Evolutionary conservation across 2,329 filamentous ascomycete genomes (phyloP), one percentile per base, ranked within the genome.

Genomic region (Cytospora piceae): DNA sequence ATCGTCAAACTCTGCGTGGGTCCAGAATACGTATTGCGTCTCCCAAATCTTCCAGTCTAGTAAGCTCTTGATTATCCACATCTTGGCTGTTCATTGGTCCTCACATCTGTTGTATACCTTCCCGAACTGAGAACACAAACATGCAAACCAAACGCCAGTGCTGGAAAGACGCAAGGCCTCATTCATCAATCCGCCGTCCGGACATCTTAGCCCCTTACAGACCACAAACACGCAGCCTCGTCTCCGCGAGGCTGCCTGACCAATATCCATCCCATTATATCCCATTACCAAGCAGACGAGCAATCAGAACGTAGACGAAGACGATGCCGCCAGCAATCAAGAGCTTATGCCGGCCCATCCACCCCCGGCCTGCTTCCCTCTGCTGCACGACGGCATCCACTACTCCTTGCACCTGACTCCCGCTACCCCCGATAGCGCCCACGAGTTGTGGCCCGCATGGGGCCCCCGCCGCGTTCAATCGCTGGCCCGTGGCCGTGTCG

Each of bases 221-320:
- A n/a, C 31, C 20, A 29, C 14, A n/a, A 6, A 31, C 29, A 24
- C 17, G 31, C 29, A 32, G 53, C 32, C 5, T 34, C 34, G 53
- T 27, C 52, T 29, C 53, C 9, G 20, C 17, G 22, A 31, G 29
- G 11, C 39, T 2, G 9, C 2, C 39, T n/a, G 29, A 7, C 31
- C 37, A 20, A 17, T 37, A 27, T 39, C n/a, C 31, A 12, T 20
- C 24, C 12, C 27, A 31, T 63, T 34, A 68, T 55, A 54, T 75
- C 71, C 79, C 80, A 51, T 78, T 76, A 49, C 88, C 87, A 39
- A 97, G 77, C 17, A 96, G 76, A 71, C 94, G 84, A 37, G 92
- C 90, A 64, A 96, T 82, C 58, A 97, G 78, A 14, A 96, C 93
- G 77, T 97, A 98, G 20, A 90, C 78, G 73, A 98, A 91, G 32